A percentile compares a stretch with the other conserved stretches of the same genome.
Evolutionary conservation across 202 grass and related monocot genomes (phyloP).

Genomic region (Hordeum pubiflorum): DNA sequence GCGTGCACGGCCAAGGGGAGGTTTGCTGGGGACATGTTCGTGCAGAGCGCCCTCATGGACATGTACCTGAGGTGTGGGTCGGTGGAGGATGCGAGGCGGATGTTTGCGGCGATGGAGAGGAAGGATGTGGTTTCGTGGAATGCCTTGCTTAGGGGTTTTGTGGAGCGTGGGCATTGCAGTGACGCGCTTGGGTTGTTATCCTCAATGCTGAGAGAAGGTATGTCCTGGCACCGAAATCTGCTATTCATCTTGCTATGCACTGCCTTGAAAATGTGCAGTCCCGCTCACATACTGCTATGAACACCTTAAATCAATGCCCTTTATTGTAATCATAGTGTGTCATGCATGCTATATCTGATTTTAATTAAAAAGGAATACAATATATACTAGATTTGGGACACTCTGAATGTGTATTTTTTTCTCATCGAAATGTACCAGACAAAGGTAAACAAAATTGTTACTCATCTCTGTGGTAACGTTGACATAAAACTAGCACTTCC

Average conservation of each 20-base stretch:
- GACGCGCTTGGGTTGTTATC: slow-evolving; percentile 44
- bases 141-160: slow-evolving; percentile 58
- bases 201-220: slow-evolving; percentile 67
- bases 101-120: slow-evolving; percentile 50
- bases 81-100: slow-evolving; percentile 24
- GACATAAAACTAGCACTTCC: not conserved
- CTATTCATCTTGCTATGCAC: not conserved
- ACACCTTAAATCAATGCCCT: not conserved
- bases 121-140: slow-evolving; percentile 78
- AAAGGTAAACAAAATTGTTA: not conserved
- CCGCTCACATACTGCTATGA: not conserved
- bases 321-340: not conserved
- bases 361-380: not conserved
- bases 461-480: not conserved
- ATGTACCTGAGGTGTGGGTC: slow-evolving; percentile 63
- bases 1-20: slow-evolving; percentile 52
- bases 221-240: not conserved
- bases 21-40: slow-evolving; percentile 49
- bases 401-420: not conserved
- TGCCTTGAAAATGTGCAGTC: not conserved
- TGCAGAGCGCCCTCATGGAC: slow-evolving; percentile 76
- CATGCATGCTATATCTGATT: not conserved
- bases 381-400: not conserved
- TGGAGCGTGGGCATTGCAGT: slow-evolving; percentile 30
- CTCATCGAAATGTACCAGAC: not conserved